Percentiles rank a stretch among this genome's conserved stretches.
Evolutionary conservation across 169 alveolate genomes (phyloP).

Genomic region (Amoebophrya sp.): DNA sequence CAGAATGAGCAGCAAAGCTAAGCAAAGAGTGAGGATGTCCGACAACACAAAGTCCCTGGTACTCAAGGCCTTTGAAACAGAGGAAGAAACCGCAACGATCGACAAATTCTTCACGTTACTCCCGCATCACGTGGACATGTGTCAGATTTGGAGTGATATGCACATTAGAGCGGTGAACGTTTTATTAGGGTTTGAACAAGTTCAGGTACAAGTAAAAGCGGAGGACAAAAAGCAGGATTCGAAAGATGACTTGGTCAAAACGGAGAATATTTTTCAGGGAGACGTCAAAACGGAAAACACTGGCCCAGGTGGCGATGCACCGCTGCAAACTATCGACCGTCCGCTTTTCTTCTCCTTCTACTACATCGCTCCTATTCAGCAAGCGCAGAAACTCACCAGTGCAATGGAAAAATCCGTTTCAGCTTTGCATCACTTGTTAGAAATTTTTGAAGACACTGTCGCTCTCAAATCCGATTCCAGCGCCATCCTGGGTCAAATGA

Average conservation of each 20-base stretch:
- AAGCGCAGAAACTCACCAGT: background rate
- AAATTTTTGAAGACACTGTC: background rate
- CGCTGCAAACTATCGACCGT: too few species aligned
- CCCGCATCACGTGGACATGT: conserved; percentile 9
- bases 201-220: too few species aligned
- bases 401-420: background rate
- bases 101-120: background rate
- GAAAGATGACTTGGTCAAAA: too few species aligned
- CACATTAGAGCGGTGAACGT: background rate
- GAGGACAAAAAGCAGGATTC: background rate
- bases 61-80: too few species aligned
- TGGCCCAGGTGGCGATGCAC: too few species aligned
- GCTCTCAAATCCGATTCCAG: background rate
- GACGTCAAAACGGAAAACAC: too few species aligned
- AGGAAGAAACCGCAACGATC: background rate
- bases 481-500: background rate
- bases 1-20: too few species aligned
- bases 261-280: too few species aligned
- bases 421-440: background rate
- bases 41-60: too few species aligned
- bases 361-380: background rate
- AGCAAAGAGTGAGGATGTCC: too few species aligned
- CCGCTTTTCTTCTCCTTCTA: background rate
- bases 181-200: too few species aligned
- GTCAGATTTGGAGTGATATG: background rate